Evolutionary conservation across 495 filamentous ascomycete genomes (phyloP).

Genomic region (Letharia columbiana): DNA sequence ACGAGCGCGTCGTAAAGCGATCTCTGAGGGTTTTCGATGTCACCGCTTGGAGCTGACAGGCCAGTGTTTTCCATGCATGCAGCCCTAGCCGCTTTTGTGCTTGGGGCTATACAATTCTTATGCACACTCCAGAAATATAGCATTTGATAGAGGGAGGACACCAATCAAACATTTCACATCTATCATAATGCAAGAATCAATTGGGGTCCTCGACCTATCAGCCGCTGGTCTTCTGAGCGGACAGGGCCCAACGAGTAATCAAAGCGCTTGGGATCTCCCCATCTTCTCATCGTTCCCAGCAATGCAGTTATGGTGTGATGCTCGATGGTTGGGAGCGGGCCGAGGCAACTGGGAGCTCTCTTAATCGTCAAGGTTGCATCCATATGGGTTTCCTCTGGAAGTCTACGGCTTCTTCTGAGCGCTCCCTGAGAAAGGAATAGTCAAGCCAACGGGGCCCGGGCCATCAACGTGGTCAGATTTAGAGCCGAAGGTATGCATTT

Average conservation of each 20-base stretch:
- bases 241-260: too few species aligned
- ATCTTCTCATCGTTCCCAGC: background rate
- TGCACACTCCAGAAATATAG: background rate
- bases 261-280: background rate
- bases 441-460: too few species aligned
- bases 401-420: too few species aligned
- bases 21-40: background rate
- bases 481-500: too few species aligned
- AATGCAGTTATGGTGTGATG: background rate
- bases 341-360: background rate
- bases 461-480: too few species aligned
- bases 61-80: background rate
- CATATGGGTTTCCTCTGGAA: background rate
- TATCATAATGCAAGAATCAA: too few species aligned
- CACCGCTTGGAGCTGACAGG: background rate
- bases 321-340: conserved; percentile 1
- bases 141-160: too few species aligned
- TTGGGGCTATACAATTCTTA: background rate
- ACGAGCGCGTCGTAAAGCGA: background rate
- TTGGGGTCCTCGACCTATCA: too few species aligned
- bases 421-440: background rate
- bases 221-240: too few species aligned
- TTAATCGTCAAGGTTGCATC: background rate
- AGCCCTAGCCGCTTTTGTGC: conserved; percentile 1
- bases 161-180: too few species aligned